Percentiles rank a stretch among this genome's conserved stretches.
Evolutionary conservation across 176 grass and related monocot genomes (phyloP).

Genomic region (Poa pratensis): DNA sequence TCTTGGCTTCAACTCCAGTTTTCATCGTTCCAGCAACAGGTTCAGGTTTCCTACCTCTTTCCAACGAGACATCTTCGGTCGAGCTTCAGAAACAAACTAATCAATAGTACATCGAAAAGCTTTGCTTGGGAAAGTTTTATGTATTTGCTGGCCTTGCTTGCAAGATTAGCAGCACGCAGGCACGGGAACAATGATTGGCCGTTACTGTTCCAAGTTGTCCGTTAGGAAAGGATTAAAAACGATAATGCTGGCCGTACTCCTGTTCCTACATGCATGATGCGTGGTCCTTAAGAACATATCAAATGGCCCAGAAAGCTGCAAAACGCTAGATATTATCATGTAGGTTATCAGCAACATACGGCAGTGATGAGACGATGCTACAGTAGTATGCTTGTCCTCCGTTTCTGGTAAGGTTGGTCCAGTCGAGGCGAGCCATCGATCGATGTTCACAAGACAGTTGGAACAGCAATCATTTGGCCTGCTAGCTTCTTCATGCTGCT

Average conservation of each 20-base stretch:
- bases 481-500: constrained; percentile 3
- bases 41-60: not conserved
- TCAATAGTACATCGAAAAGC: not conserved
- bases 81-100: too few relatives aligned
- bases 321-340: constrained; percentile 22
- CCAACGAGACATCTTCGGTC: not conserved
- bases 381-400: not conserved
- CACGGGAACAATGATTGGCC: constrained; percentile 9
- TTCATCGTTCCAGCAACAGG: not conserved
- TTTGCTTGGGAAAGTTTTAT: not conserved
- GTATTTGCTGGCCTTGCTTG: not conserved
- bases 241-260: not conserved
- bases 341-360: constrained; percentile 19
- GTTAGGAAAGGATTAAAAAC: constrained; percentile 10
- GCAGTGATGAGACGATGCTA: not conserved
- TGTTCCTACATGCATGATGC: not conserved
- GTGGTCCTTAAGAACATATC: constrained; percentile 34
- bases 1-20: constrained; percentile 41
- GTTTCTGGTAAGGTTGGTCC: constrained; percentile 13
- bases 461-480: constrained; percentile 37
- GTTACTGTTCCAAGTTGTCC: constrained; percentile 11
- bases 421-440: not conserved
- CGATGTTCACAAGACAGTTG: too few relatives aligned
- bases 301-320: constrained; percentile 47
- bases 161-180: constrained; percentile 1